Conservation (phyloP, 352 stramenopile species). For the Globisporangium middletonii region DNA sequence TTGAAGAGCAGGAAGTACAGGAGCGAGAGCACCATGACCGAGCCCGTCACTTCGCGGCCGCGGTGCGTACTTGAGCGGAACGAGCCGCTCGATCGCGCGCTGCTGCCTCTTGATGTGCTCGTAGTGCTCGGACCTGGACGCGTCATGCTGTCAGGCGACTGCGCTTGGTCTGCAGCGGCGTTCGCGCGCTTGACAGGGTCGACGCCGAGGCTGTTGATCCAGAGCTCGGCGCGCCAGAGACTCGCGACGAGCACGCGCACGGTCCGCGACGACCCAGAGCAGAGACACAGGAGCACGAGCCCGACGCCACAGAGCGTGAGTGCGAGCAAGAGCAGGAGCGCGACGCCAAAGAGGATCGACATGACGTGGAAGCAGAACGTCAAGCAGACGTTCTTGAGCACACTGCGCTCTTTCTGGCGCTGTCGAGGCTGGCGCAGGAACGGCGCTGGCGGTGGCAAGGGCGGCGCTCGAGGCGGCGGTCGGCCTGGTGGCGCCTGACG, state of each 20-base stretch:
- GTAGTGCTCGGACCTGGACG: too few relatives aligned
- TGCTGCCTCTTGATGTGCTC: background rate
- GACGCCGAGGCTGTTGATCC: constrained; percentile 30
- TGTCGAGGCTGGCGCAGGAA: background rate
- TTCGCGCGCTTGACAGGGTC: constrained; percentile 9
- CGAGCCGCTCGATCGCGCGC: background rate
- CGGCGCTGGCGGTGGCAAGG: too few relatives aligned
- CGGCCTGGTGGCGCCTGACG: background rate
- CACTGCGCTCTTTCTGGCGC: constrained; percentile 12
- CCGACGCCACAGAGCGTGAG: constrained; percentile 28
- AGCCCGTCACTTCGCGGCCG: constrained; percentile 40
- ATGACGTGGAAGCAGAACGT: constrained; percentile 55
- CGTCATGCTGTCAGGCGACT: background rate
- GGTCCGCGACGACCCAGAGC: constrained; percentile 24
- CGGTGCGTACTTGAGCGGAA: constrained; percentile 2
- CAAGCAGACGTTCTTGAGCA: constrained; percentile 28
- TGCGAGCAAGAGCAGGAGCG: constrained; percentile 29
- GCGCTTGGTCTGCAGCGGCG: background rate
- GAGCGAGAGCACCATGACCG: constrained; percentile 59
- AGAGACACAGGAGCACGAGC: constrained; percentile 43
- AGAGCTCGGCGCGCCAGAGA: constrained; percentile 53
- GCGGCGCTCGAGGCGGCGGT: too few relatives aligned
- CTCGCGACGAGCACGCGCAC: constrained; percentile 40
- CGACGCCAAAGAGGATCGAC: constrained; percentile 31
- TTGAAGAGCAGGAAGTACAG: constrained; percentile 73